Percentiles rank a stretch among this genome's conserved stretches.
Conservation (phyloP, 1,139 yeast genomes). For the Diutina scorzettiae region DNA sequence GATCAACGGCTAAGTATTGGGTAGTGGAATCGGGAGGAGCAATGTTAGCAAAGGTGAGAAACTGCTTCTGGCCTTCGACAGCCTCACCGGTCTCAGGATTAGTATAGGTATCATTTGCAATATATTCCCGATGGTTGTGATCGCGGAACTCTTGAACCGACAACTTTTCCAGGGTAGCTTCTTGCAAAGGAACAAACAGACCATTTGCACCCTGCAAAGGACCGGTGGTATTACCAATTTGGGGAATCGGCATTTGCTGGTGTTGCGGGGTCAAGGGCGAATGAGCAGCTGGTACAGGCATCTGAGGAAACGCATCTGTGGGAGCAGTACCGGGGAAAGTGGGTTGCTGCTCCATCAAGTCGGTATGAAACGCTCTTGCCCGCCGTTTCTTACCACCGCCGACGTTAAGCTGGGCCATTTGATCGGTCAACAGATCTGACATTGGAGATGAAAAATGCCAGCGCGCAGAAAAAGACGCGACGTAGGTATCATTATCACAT, state of each 20-base stretch:
- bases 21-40: conserved; percentile 78
- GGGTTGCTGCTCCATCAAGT: conserved; percentile 2
- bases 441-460: background rate
- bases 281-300: background rate
- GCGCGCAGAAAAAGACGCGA: background rate
- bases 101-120: background rate
- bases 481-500: background rate
- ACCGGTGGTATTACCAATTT: background rate
- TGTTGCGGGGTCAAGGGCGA: background rate
- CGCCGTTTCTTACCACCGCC: background rate
- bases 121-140: conserved; percentile 1
- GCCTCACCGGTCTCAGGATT: background rate
- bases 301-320: background rate
- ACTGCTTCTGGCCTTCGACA: conserved; percentile 25
- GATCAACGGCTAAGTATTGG: conserved; percentile 60
- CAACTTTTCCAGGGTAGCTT: background rate
- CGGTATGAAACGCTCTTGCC: conserved; percentile 4
- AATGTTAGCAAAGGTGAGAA: conserved; percentile 61
- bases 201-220: background rate
- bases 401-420: conserved; percentile 1
- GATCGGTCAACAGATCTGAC: background rate
- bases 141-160: conserved; percentile 3
- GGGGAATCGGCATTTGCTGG: background rate
- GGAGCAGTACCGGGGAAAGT: conserved; percentile 1
- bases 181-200: conserved; percentile 4